Conservation (phyloP, 495 filamentous ascomycete species). For the Xeromyces bisporus region DNA sequence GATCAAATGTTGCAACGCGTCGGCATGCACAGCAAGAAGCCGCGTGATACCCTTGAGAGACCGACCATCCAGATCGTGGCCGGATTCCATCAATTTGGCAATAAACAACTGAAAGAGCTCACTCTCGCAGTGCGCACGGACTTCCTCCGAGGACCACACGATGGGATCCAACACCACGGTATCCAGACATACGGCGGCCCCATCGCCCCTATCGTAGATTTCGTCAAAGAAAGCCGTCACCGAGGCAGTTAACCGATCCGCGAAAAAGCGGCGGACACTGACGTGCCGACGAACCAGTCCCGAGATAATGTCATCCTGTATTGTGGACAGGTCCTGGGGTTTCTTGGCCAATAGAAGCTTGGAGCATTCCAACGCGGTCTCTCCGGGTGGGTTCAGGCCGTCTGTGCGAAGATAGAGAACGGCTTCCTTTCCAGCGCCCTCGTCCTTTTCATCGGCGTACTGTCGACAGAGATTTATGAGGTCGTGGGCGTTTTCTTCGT, state of each 20-base stretch:
- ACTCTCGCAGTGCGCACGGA: slow-evolving; percentile 31
- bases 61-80: slow-evolving; percentile 39
- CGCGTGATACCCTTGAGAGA: slow-evolving; percentile 46
- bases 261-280: slow-evolving; percentile 39
- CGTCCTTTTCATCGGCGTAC: slow-evolving; percentile 33
- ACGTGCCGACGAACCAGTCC: slow-evolving; percentile 37
- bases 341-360: slow-evolving; percentile 34
- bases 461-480: slow-evolving; percentile 36
- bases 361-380: slow-evolving; percentile 36
- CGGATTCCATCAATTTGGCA: slow-evolving; percentile 45
- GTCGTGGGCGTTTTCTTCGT: slow-evolving; percentile 31
- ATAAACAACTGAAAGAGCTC: slow-evolving; percentile 52
- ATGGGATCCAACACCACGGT: slow-evolving; percentile 37
- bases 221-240: slow-evolving; percentile 38
- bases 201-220: slow-evolving; percentile 44
- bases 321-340: slow-evolving; percentile 19
- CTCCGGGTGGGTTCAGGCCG: slow-evolving; percentile 31
- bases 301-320: slow-evolving; percentile 43
- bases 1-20: slow-evolving; percentile 43
- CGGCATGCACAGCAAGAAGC: slow-evolving; percentile 41
- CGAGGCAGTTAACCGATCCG: slow-evolving; percentile 28
- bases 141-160: slow-evolving; percentile 38
- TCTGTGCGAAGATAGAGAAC: slow-evolving; percentile 36
- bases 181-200: slow-evolving; percentile 39
- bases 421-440: slow-evolving; percentile 40